Evolutionary conservation across 2,329 filamentous ascomycete genomes (phyloP).

Genomic region (Ceratocystis ficicola): DNA sequence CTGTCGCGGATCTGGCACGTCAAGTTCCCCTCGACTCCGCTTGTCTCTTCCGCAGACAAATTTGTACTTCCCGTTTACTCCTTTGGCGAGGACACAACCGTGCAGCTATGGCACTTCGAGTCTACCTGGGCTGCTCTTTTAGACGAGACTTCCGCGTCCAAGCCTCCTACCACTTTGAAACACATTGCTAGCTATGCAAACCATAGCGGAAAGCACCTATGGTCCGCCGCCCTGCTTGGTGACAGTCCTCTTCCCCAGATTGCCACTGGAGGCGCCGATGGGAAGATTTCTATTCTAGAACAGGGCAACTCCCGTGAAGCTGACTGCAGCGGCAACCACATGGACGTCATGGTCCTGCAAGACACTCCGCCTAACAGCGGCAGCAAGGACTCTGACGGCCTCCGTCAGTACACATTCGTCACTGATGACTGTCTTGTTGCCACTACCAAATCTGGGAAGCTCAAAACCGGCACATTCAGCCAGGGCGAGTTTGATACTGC

Average conservation of each 20-base stretch:
- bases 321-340: constrained; percentile 13
- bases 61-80: constrained; percentile 49
- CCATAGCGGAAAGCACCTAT: constrained; percentile 83
- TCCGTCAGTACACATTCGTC: constrained; percentile 54
- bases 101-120: constrained; percentile 55
- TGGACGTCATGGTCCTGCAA: constrained; percentile 18
- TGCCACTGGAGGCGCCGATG: constrained; percentile 77
- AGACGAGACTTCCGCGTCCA: not conserved
- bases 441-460: constrained; percentile 47
- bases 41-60: constrained; percentile 19
- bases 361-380: constrained; percentile 9
- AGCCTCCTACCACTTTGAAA: constrained; percentile 29
- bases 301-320: constrained; percentile 21
- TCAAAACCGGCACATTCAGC: constrained; percentile 33
- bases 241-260: constrained; percentile 33
- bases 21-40: constrained; percentile 42
- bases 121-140: constrained; percentile 15
- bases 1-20: constrained; percentile 82
- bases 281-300: constrained; percentile 45
- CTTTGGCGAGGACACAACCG: constrained; percentile 73
- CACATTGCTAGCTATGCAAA: constrained; percentile 47
- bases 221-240: constrained; percentile 49
- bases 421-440: constrained; percentile 41
- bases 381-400: constrained; percentile 30
- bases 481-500: constrained; percentile 31